Conservation (phyloP, 805 yeast species). For the Pichia gijzeniarum region DNA sequence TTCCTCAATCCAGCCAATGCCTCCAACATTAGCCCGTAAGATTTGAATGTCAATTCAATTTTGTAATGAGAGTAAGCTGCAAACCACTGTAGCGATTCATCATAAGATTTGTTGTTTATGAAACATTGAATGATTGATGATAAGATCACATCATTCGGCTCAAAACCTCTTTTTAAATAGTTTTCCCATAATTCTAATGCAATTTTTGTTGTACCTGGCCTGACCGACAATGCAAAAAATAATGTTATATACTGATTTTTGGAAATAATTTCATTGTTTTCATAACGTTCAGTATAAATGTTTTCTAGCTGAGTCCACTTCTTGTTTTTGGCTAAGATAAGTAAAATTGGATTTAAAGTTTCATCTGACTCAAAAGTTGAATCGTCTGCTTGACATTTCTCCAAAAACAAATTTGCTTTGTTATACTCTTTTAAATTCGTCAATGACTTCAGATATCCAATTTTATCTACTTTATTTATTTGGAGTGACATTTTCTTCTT, state of each 20-base stretch:
- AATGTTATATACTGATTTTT: conserved; percentile 49
- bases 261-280: conserved; percentile 47
- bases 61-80: conserved; percentile 29
- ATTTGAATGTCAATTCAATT: conserved; percentile 23
- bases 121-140: conserved; percentile 41
- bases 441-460: conserved; percentile 18
- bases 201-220: conserved; percentile 38
- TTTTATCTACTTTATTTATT: conserved; percentile 15
- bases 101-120: conserved; percentile 31
- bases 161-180: conserved; percentile 39
- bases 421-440: conserved; percentile 10
- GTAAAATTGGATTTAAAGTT: conserved; percentile 16
- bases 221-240: conserved; percentile 55
- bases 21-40: conserved; percentile 31
- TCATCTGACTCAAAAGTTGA: conserved; percentile 13
- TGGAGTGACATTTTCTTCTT: conserved; percentile 12
- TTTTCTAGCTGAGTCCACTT: conserved; percentile 48
- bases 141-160: conserved; percentile 39
- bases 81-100: conserved; percentile 33
- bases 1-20: conserved; percentile 35
- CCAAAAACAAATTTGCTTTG: conserved; percentile 13
- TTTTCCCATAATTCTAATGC: conserved; percentile 34
- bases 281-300: conserved; percentile 51
- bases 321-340: conserved; percentile 17
- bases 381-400: conserved; percentile 6